These are phyloP conservation scores for Solanum gracilifrons DNA, from an alignment of 257 asterid genomes.

Conservation along the genomic window DNA sequence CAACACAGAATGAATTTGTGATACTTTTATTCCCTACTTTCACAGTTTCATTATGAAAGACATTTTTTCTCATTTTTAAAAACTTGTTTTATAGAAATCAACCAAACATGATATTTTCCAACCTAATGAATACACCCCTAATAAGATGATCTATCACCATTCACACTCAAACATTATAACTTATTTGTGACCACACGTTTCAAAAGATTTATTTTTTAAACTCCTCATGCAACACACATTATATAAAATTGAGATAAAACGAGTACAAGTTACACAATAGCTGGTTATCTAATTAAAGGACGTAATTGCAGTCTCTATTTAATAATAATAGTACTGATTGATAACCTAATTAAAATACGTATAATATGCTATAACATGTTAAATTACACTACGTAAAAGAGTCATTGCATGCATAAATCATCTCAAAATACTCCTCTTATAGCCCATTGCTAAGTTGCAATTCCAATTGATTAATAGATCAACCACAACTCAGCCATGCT, in stretches of 20 bases:
- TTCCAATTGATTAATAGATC: neutral
- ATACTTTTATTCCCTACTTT: fast-evolving
- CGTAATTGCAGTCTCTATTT: neutral
- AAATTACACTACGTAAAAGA: neutral
- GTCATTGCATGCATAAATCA: too few species aligned
- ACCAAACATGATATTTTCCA: too few species aligned
- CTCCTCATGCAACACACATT: neutral
- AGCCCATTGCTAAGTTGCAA: neutral
- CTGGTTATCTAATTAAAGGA: neutral
- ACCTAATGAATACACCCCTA: too few species aligned
- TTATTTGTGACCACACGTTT: too few species aligned
- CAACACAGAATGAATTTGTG: fast-evolving
- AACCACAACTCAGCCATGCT: too few species aligned
- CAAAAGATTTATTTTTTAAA: too few species aligned
- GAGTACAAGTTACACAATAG: neutral
- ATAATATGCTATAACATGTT: neutral
- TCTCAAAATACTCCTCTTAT: too few species aligned
- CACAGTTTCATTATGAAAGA: too few species aligned
- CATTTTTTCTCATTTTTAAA: too few species aligned
- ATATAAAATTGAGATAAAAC: neutral
- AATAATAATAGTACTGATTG: neutral
- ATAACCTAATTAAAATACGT: neutral
- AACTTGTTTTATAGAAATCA: too few species aligned
- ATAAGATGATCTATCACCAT: too few species aligned
- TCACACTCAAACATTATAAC: too few species aligned